Percentiles rank a stretch among this genome's conserved stretches.
Evolutionary conservation across 805 yeast species (phyloP).

Genomic region (Teunomyces tritomae): DNA sequence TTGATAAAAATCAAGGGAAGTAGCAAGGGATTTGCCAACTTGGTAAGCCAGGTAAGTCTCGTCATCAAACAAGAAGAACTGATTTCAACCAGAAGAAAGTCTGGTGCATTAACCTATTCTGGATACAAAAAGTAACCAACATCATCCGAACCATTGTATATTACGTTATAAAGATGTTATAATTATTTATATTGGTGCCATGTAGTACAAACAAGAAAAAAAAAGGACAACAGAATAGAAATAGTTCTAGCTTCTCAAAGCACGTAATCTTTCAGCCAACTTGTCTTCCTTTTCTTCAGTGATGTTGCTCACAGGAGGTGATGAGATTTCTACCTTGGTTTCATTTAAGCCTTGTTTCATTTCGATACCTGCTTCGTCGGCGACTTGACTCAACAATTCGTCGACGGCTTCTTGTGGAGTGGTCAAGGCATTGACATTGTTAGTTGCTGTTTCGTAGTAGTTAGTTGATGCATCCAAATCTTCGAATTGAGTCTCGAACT

Average conservation of each 20-base stretch:
- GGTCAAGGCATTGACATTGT: constrained; percentile 79
- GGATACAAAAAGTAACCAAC: constrained; percentile 7
- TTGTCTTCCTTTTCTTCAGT: constrained; percentile 79
- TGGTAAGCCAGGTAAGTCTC: constrained; percentile 41
- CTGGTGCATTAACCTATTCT: constrained; percentile 10
- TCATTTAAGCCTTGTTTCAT: constrained; percentile 78
- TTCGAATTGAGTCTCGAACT: constrained; percentile 93
- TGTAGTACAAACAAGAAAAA: too few species aligned
- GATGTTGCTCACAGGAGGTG: constrained; percentile 39
- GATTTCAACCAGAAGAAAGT: constrained; percentile 12
- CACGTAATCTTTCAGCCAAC: constrained; percentile 84
- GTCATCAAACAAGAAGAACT: constrained; percentile 45
- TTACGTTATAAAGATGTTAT: neutral
- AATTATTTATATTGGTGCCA: too few species aligned
- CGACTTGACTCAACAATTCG: constrained; percentile 82
- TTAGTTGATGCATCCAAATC: constrained; percentile 92
- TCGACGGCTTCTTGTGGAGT: constrained; percentile 97
- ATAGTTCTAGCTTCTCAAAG: constrained; percentile 52
- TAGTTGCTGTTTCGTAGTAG: constrained; percentile 88
- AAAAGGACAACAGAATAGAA: neutral
- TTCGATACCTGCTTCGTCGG: constrained; percentile 96
- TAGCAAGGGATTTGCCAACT: constrained; percentile 42
- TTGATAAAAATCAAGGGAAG: constrained; percentile 46
- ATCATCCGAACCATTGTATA: constrained; percentile 1
- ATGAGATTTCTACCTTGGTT: constrained; percentile 48